A percentile compares a stretch with the other conserved stretches of the same genome.
These are phyloP conservation scores for Theileria luwenshuni DNA, from an alignment of 169 alveolate species.

Conservation along the genomic window DNA sequence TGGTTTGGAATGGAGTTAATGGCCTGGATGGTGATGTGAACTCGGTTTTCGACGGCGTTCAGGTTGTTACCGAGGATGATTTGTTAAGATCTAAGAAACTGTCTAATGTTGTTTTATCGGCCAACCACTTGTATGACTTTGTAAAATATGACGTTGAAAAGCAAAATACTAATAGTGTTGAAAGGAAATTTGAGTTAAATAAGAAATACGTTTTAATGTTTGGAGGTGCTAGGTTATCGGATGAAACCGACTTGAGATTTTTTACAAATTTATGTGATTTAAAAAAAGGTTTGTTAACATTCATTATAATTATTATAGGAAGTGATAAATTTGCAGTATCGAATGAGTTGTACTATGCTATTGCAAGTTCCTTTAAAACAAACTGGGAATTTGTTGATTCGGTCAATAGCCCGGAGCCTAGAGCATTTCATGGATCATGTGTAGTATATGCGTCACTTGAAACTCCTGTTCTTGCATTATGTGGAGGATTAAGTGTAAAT, in stretches of 20 bases:
- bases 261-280: too few species aligned
- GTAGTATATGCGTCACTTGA: conserved; percentile 38
- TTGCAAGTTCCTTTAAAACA: background rate
- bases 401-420: conserved; percentile 32
- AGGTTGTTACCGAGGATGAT: conserved; percentile 27
- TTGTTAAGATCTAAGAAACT: background rate
- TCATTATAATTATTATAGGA: conserved; percentile 3
- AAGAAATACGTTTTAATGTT: conserved; percentile 15
- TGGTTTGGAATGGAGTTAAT: conserved; percentile 40
- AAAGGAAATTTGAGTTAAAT: conserved; percentile 2
- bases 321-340: conserved; percentile 29
- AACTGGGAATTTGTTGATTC: conserved; percentile 36
- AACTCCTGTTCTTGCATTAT: conserved; percentile 44
- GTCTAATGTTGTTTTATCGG: conserved; percentile 6
- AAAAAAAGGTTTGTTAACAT: background rate
- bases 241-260: too few species aligned
- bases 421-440: conserved; percentile 69
- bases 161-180: conserved; percentile 1
- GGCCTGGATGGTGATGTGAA: conserved; percentile 18
- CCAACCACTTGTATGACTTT: conserved; percentile 21
- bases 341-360: conserved; percentile 22
- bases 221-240: conserved; percentile 28
- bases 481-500: conserved; percentile 51
- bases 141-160: conserved; percentile 21
- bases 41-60: background rate